phyloP scores from a whole-genome alignment of 2,329 filamentous ascomycete species.

The Beauveria sp. region DNA sequence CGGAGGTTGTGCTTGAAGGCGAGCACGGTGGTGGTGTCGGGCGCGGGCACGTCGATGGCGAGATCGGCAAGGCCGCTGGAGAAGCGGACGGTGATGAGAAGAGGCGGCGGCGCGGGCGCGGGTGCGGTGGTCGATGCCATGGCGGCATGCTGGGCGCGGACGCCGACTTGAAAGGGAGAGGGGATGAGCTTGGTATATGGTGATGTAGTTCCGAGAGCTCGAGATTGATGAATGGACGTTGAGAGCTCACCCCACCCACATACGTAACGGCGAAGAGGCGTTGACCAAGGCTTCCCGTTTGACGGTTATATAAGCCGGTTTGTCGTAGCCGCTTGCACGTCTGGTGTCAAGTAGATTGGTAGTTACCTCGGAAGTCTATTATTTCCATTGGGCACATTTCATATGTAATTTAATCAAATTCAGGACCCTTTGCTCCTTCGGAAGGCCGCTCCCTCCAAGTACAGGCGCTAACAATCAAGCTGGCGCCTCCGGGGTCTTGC shows the following conservation, averaged over 20 bases:
- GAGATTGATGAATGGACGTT: neutral
- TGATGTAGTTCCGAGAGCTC: neutral
- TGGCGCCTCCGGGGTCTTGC: neutral
- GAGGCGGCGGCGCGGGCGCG: constrained; percentile 26
- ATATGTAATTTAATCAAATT: neutral
- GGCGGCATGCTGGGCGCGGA: constrained; percentile 18
- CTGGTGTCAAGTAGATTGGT: too few relatives aligned
- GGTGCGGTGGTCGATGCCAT: constrained; percentile 17
- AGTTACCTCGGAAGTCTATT: neutral
- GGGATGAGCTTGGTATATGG: neutral
- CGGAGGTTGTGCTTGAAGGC: constrained; percentile 80
- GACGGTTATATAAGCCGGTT: neutral
- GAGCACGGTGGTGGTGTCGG: constrained; percentile 62
- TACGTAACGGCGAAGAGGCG: neutral
- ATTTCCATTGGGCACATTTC: neutral
- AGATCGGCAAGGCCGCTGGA: constrained; percentile 78
- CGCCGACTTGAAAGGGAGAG: neutral
- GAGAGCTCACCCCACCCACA: neutral
- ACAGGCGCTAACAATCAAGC: neutral
- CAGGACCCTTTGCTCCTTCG: too few relatives aligned
- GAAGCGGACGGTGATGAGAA: constrained; percentile 86
- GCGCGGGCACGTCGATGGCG: constrained; percentile 63
- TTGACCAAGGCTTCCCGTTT: neutral
- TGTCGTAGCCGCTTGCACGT: neutral
- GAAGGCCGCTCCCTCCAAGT: too few relatives aligned